Evolutionary conservation across 2,329 filamentous ascomycete species (phyloP).

Genomic region (Alternaria hordeiaustralica): DNA sequence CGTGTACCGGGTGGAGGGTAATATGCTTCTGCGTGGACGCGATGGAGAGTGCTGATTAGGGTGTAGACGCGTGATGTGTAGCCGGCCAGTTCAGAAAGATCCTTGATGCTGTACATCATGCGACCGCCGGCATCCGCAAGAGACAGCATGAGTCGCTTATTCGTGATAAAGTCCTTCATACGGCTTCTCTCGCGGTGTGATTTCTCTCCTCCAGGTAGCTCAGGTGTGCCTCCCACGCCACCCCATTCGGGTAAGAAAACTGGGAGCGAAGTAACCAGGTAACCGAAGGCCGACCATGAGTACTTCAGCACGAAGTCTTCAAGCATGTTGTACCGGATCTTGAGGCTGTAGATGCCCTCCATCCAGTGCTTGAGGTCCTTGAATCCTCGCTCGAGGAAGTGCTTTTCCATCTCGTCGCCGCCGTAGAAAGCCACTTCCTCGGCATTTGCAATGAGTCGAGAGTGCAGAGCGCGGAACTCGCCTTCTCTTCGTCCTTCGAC

Average conservation of each 20-base stretch:
- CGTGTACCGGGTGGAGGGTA: conserved; percentile 69
- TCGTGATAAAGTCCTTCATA: conserved; percentile 99
- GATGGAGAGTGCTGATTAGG: conserved; percentile 90
- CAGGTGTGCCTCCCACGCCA: conserved; percentile 75
- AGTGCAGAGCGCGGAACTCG: conserved; percentile 90
- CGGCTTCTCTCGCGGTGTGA: conserved; percentile 76
- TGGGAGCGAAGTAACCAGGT: conserved; percentile 88
- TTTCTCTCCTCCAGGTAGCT: conserved; percentile 61
- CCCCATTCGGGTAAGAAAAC: conserved; percentile 96
- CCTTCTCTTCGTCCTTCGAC: conserved; percentile 95
- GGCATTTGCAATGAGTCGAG: conserved; percentile 91
- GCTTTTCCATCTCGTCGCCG: conserved; percentile 92
- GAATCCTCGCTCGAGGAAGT: conserved; percentile 90
- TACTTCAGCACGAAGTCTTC: conserved; percentile 99
- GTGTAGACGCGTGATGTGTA: conserved; percentile 97
- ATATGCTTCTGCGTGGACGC: conserved; percentile 91
- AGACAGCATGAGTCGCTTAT: conserved; percentile 97
- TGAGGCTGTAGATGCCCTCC: conserved; percentile 97
- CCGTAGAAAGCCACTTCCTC: conserved; percentile 98
- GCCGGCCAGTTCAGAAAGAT: conserved; percentile 91
- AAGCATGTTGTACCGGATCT: conserved; percentile 97
- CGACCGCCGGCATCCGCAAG: conserved; percentile 93
- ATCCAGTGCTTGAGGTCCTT: conserved; percentile 94
- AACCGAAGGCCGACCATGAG: conserved; percentile 97
- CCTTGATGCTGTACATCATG: conserved; percentile 99